Evolutionary conservation across 2,329 filamentous ascomycete genomes (phyloP), one percentile per base, ranked within the genome.

Genomic region (Neofusicoccum umdonicola): DNA sequence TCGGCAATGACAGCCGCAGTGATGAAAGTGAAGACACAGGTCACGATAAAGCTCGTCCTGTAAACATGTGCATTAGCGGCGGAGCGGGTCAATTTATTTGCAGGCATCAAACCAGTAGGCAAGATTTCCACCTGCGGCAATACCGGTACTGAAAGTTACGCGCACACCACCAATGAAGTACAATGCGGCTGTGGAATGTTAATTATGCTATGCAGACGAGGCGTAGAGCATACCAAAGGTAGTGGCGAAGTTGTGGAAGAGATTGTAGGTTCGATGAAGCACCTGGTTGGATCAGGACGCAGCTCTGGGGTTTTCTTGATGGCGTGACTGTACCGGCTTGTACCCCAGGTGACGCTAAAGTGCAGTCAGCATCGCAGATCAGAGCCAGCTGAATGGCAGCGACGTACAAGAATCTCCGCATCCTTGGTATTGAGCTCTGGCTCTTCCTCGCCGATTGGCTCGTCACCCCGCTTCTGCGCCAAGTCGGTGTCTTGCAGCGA

Each of bases 141-240:
- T 86, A 67, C 85, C 85, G 11, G 85, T 87, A n/a, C 83, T 86
- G 70, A 86, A 88, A 0, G 85, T 87, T 2, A 86, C 84, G 45
- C 85, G 81, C 44, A 87, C 83, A 65, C 83, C 85, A 35, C 85
- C 85, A 50, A 88, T 81, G 65, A 87, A 87, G 73, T 87, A 88
- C 2, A 88, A 76, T 1, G 85, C 85, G 67, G 85, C 85, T 87
- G 50, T 12, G 22, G 4, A 1, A 6, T 39, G 54, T 73, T 35
- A 71, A 50, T 17, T 3, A 31, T 3, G 4, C 6, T n/a, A 39
- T 9, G 4, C 2, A 9, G 2, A 0, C 4, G 7, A 1, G 6
- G n/a, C 4, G 3, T 1, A 7, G n/a, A 22, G 9, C 61, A 3
- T n/a, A 63, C 61, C 62, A 31, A 64, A 64, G 8, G 62, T 57